These are phyloP conservation scores for Phytopythium oedochilum DNA, from an alignment of 352 stramenopile genomes.

Conservation along the genomic window DNA sequence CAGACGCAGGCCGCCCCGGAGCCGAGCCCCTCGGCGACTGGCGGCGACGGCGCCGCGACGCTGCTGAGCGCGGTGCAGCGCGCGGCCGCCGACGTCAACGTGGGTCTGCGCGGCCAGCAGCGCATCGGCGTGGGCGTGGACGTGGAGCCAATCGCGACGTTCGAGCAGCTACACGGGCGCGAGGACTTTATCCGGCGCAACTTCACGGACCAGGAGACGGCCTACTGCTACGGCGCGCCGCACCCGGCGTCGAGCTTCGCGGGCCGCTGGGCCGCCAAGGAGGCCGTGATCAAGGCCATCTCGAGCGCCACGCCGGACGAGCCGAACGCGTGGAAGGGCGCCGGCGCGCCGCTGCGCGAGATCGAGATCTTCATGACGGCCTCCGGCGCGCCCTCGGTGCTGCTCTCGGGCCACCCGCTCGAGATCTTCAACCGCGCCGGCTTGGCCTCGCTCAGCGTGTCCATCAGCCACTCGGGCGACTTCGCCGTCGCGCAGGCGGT, in stretches of 20 bases:
- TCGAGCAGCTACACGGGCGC: slow-evolving; percentile 71
- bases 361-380: slow-evolving; percentile 84
- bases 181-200: slow-evolving; percentile 85
- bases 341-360: slow-evolving; percentile 68
- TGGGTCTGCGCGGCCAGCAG: slow-evolving; percentile 38
- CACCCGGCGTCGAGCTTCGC: slow-evolving; percentile 84
- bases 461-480: slow-evolving; percentile 88
- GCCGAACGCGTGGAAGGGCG: slow-evolving; percentile 69
- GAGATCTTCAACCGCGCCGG: slow-evolving; percentile 77
- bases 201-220: slow-evolving; percentile 86
- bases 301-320: slow-evolving; percentile 63
- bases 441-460: slow-evolving; percentile 73
- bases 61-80: slow-evolving; percentile 56
- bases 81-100: slow-evolving; percentile 34
- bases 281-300: slow-evolving; percentile 90
- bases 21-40: not conserved
- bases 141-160: slow-evolving; percentile 80
- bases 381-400: slow-evolving; percentile 70
- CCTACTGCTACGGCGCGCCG: slow-evolving; percentile 77
- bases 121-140: slow-evolving; percentile 74
- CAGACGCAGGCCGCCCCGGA: not conserved
- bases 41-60: slow-evolving; percentile 26
- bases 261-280: slow-evolving; percentile 85
- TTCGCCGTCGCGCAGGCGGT: slow-evolving; percentile 85
- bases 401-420: slow-evolving; percentile 69